Evolutionary conservation across 805 yeast species (phyloP), one percentile per base, ranked within the genome.

Genomic region (Metschnikowia cubensis): DNA sequence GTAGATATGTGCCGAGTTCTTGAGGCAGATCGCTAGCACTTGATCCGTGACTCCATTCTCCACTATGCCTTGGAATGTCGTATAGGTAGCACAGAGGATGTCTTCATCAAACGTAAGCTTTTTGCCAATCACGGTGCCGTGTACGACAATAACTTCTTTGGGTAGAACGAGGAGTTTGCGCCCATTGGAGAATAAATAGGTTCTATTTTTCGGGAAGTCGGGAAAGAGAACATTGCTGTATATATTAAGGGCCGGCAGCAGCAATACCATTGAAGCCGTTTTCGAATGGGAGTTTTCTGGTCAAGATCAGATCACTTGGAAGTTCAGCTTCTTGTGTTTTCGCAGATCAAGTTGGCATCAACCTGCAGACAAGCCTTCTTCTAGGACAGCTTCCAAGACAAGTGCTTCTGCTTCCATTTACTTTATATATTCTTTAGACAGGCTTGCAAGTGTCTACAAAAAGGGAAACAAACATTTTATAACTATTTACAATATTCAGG

Each of bases 1-100:
- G 61, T 85, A 88, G 1, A 88, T 74, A 51, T 84, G 73, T 0
- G 87, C 87, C 5, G 80, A 72, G 49, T 83, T 85, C 37, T 66
- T 64, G 44, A 86, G 66, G 31, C 89, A 76, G 1, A 89, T 82
- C 1, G 81, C 87, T 40, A 89, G 68, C 10, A 81, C 79, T 25
- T 43, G 34, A 33, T 61, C 65, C 14, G 42, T 15, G 37, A 53
- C 63, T 11, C 35, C 47, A 4, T 47, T 47, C 33, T 63, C 43
- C 11, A 21, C 44, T 14, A 48, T 44, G 1, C 49, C 39, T 18
- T 45, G 67, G 61, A 88, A 85, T 3, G 65, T 62, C 0, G 87
- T 80, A 53, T 84, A 84, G 14, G 84, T 78, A 13, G 94, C 89
- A 46, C 75, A 69, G 5, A 84, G 60, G 0, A 89, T 71, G 17